Evolutionary conservation across 148 eudicot species (phyloP).

Genomic region (Rhododendron ovatum): DNA sequence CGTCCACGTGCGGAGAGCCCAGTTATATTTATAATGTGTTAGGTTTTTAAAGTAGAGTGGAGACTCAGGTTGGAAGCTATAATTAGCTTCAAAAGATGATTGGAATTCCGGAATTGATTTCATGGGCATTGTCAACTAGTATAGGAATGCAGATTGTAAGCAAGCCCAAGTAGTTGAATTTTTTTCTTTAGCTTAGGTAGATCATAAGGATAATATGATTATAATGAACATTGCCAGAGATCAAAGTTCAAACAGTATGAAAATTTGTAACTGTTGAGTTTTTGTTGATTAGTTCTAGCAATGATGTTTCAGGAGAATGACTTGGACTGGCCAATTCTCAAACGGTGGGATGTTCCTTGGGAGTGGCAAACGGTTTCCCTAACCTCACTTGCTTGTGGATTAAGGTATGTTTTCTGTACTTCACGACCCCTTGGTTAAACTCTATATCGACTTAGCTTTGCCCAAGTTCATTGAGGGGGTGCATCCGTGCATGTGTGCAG

Average conservation of each 20-base stretch:
- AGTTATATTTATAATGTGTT: not conserved
- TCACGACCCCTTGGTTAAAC: not conserved
- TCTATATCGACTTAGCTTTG: slow-evolving; percentile 3
- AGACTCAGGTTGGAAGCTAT: not conserved
- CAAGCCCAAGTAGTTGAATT: not conserved
- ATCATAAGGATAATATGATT: not conserved
- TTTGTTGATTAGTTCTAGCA: not conserved
- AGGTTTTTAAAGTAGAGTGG: not conserved
- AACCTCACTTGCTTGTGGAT: slow-evolving; percentile 91
- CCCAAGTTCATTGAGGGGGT: not conserved
- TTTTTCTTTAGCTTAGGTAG: not conserved
- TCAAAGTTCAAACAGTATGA: not conserved
- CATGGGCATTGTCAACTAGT: not conserved
- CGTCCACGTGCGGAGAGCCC: too few species aligned
- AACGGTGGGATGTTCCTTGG: slow-evolving; percentile 98
- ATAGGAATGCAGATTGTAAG: not conserved
- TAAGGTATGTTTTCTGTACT: slow-evolving; percentile 47
- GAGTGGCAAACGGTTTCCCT: slow-evolving; percentile 92
- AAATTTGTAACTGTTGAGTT: not conserved
- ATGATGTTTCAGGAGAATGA: slow-evolving; percentile 35
- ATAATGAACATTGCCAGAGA: not conserved
- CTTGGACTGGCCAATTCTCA: slow-evolving; percentile 60
- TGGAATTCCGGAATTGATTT: not conserved
- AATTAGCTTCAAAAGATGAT: not conserved
- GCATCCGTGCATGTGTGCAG: not conserved